Evolutionary conservation across 164 flowering plant genomes (phyloP).

Genomic region (Piper betle): DNA sequence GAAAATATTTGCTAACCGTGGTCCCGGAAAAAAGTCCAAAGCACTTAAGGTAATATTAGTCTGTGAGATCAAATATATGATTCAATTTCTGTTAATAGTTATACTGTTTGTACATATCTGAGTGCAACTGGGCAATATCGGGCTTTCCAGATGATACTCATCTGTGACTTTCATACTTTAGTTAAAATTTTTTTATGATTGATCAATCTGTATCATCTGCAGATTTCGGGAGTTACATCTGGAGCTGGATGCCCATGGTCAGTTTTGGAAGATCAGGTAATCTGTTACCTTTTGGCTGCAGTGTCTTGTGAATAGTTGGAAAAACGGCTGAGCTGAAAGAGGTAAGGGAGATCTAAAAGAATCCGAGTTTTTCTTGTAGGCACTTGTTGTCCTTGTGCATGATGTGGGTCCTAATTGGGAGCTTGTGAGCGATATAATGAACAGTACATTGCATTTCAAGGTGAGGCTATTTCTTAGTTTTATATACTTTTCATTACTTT

Average conservation of each 20-base stretch:
- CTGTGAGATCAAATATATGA: not conserved
- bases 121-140: too few species aligned
- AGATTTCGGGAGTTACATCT: constrained; percentile 46
- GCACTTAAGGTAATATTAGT: constrained; percentile 46
- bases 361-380: constrained; percentile 24
- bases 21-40: constrained; percentile 65
- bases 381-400: constrained; percentile 96
- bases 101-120: not conserved
- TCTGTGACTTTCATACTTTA: too few species aligned
- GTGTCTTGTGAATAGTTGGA: not conserved
- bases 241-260: constrained; percentile 81
- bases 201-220: constrained; percentile 9
- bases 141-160: too few species aligned
- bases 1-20: constrained; percentile 58
- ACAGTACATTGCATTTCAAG: constrained; percentile 81
- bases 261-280: constrained; percentile 77
- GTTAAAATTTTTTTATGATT: too few species aligned
- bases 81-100: not conserved
- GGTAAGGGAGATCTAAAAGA: too few species aligned
- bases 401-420: constrained; percentile 99
- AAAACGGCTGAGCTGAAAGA: too few species aligned
- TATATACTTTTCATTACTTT: not conserved
- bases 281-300: not conserved
- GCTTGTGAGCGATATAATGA: constrained; percentile 91
- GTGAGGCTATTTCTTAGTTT: constrained; percentile 15